Conservation (phyloP, 371 early-diverging fungal genomes). For the Mortierella sp. region DNA sequence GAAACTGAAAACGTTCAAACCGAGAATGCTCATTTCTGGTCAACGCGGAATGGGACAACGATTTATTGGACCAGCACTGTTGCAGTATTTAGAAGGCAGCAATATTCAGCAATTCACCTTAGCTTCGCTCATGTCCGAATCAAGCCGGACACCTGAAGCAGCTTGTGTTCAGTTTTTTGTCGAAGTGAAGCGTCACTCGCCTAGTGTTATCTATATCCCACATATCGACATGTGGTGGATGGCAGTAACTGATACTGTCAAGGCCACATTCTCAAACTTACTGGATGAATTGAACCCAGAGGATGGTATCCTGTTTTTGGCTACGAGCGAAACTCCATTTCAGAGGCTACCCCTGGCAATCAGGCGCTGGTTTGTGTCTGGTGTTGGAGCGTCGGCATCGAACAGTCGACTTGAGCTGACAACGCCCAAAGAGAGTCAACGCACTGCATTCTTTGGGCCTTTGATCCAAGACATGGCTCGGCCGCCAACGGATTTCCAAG, state of each 20-base stretch:
- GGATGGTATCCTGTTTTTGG: constrained; percentile 64
- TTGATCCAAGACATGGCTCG: constrained; percentile 35
- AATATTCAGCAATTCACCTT: constrained; percentile 58
- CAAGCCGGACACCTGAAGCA: constrained; percentile 56
- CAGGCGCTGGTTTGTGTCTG: constrained; percentile 46
- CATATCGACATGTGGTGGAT: constrained; percentile 61
- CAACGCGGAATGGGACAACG: constrained; percentile 62
- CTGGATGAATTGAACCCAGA: constrained; percentile 56
- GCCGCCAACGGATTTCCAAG: constrained; percentile 31
- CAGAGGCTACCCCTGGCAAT: constrained; percentile 46
- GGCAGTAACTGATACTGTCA: constrained; percentile 52
- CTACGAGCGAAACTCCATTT: constrained; percentile 59
- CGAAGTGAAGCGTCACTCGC: constrained; percentile 63
- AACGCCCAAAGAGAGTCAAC: constrained; percentile 4
- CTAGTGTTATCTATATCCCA: constrained; percentile 64
- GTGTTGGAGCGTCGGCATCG: background rate
- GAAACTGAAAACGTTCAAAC: constrained; percentile 55
- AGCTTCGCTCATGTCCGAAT: constrained; percentile 53
- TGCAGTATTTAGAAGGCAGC: constrained; percentile 61
- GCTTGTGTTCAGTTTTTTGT: constrained; percentile 59
- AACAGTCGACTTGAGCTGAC: constrained; percentile 30
- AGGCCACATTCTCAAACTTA: constrained; percentile 55
- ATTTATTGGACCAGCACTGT: constrained; percentile 58
- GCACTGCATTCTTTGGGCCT: constrained; percentile 21
- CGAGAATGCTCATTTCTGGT: constrained; percentile 65